phyloP scores from a whole-genome alignment of 2,329 filamentous ascomycete genomes.

The Trichoderma lentiforme region DNA sequence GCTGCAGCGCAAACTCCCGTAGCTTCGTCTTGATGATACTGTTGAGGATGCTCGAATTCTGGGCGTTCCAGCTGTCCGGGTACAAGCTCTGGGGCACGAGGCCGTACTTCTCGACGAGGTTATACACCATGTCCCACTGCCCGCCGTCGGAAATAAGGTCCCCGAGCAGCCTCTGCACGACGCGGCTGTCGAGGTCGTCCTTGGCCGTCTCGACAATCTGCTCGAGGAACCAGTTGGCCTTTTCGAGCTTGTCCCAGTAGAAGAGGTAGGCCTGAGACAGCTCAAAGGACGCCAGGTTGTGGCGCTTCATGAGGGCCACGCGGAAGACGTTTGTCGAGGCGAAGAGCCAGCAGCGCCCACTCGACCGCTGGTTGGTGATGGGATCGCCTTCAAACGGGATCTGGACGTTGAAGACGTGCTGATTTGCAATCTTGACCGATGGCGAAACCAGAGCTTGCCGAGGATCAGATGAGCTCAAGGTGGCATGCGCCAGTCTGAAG shows the following conservation, averaged over 20 bases:
- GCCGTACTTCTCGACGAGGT: conserved; percentile 82
- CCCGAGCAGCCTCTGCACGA: conserved; percentile 67
- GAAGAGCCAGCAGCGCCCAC: conserved; percentile 88
- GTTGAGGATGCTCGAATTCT: conserved; percentile 67
- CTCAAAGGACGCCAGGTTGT: conserved; percentile 74
- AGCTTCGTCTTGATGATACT: conserved; percentile 77
- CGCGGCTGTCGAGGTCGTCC: conserved; percentile 67
- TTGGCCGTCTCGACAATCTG: conserved; percentile 71
- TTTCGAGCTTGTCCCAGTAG: conserved; percentile 93
- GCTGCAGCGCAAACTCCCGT: conserved; percentile 74
- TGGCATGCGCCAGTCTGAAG: conserved; percentile 67
- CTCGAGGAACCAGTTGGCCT: conserved; percentile 85
- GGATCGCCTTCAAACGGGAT: conserved; percentile 79
- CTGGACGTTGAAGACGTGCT: conserved; percentile 78
- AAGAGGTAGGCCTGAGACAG: conserved; percentile 86
- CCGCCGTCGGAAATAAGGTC: conserved; percentile 76
- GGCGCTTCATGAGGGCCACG: conserved; percentile 80
- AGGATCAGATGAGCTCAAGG: conserved; percentile 66
- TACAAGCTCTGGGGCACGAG: conserved; percentile 80
- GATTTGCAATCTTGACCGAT: conserved; percentile 61
- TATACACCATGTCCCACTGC: conserved; percentile 90
- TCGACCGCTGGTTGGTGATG: conserved; percentile 79
- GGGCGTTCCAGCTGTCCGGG: conserved; percentile 77
- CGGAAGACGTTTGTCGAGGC: conserved; percentile 89
- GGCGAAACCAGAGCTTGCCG: conserved; percentile 63